Base-by-base conservation (phyloP, 768 basidiomycete species). In the Inosperma sp. region DNA sequence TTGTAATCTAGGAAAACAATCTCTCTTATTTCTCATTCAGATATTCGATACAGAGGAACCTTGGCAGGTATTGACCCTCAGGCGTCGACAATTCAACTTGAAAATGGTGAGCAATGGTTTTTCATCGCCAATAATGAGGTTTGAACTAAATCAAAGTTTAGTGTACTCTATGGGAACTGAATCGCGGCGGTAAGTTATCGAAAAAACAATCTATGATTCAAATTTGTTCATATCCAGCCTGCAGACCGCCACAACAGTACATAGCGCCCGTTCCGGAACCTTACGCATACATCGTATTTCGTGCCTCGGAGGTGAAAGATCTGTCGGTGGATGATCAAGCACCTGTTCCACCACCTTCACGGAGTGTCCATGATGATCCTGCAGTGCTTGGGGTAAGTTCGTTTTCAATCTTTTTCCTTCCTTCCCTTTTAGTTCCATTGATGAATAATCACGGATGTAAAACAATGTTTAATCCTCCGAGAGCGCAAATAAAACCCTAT, bases 141-240 rank as follows among this genome's bases (percentile, higher is more conserved):
- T 5, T 44, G 53, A 29, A 58, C 49, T 12, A 13, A 16, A 10
- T 13, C 9, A 41, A 17, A 51, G 71, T 36, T 7, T 48, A 80
- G 90, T 93, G 33, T 91, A 76, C 64, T 92, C 89, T 33, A 89
- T 92, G 88, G 90, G 90, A 30, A 93, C 90, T 2, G 90, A 93
- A 66, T 74, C 81, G 53, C 80, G 90, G 63, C 81, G 86, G 86
- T 88, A 68, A 72, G 84, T 61, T 23, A 30, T 43, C 51, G 44
- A 42, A 2, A n/a, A n/a, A 35, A 17, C 17, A 47, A 30, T 29
- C 44, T 21, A 6, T 13, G n/a, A 34, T 30, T 9, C 34, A 33
- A 43, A 30, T 51, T 50, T 46, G 41, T 35, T 46, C 46, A 45
- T 29, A 16, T 54, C 37, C 22, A 4, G 21, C 25, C 5, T 33